phyloP scores from a whole-genome alignment of 257 asterid genomes.

The Mitragyna speciosa region DNA sequence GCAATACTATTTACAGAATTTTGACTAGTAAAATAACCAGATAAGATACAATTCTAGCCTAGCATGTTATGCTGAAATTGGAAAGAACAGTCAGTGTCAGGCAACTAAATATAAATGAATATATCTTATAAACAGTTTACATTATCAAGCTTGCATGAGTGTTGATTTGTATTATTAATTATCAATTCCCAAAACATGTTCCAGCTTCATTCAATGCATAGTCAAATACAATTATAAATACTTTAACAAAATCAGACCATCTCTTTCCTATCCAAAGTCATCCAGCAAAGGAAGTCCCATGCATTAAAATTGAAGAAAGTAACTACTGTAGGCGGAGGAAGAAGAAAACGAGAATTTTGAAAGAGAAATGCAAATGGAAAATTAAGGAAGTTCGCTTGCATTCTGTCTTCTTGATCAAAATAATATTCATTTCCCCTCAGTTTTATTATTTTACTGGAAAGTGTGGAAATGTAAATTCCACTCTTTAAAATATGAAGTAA shows the following conservation, averaged over 20 bases:
- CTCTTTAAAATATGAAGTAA: neutral
- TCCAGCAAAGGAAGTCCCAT: neutral
- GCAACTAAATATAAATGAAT: too few relatives aligned
- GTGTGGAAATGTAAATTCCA: neutral
- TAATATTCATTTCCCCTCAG: neutral
- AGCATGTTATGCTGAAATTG: too few relatives aligned
- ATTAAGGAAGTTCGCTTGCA: neutral
- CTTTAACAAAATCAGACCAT: too few relatives aligned
- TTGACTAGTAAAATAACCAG: neutral
- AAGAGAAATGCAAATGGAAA: neutral
- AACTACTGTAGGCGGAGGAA: neutral
- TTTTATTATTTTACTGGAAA: neutral
- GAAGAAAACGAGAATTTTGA: neutral
- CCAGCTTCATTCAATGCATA: neutral
- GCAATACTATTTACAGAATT: neutral
- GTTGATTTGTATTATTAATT: neutral
- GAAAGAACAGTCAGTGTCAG: too few relatives aligned
- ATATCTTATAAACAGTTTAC: too few relatives aligned
- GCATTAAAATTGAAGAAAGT: neutral
- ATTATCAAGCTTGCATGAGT: neutral
- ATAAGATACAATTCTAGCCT: too few relatives aligned
- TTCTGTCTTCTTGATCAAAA: neutral
- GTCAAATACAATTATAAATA: too few relatives aligned
- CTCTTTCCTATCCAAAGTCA: neutral
- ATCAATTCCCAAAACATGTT: neutral